These are phyloP conservation scores for Metarhizium album DNA, from an alignment of 2,329 filamentous ascomycete genomes.

Conservation along the genomic window DNA sequence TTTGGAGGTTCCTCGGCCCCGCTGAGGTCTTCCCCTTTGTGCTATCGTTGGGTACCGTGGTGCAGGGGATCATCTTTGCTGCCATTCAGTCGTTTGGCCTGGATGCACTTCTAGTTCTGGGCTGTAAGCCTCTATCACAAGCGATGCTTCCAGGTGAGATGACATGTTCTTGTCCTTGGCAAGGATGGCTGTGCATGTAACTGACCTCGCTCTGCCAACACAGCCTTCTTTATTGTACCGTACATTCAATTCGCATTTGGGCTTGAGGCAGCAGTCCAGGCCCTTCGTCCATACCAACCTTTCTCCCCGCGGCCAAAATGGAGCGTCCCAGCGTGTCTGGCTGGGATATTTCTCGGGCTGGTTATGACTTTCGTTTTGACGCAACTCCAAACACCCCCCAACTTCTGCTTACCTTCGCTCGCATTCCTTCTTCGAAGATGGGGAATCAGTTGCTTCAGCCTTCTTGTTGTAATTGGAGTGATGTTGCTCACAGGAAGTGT, in stretches of 20 bases:
- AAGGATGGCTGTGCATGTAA: not conserved
- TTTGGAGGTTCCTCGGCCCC: constrained; percentile 33
- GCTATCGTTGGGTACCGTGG: constrained; percentile 43
- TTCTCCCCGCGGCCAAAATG: constrained; percentile 51
- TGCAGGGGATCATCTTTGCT: constrained; percentile 48
- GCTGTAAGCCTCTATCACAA: constrained; percentile 44
- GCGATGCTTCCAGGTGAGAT: constrained; percentile 48
- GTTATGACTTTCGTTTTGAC: constrained; percentile 50
- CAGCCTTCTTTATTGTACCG: constrained; percentile 58
- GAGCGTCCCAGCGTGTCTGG: constrained; percentile 47
- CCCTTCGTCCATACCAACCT: constrained; percentile 41
- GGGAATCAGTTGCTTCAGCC: constrained; percentile 43
- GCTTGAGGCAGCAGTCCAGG: constrained; percentile 42
- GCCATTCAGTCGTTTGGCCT: constrained; percentile 46
- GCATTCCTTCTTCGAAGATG: constrained; percentile 57
- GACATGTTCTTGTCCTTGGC: not conserved
- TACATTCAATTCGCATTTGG: constrained; percentile 57
- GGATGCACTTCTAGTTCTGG: constrained; percentile 35
- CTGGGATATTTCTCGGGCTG: constrained; percentile 36
- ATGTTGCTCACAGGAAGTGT: constrained; percentile 39
- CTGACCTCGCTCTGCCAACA: not conserved
- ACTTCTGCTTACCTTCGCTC: constrained; percentile 55
- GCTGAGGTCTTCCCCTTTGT: constrained; percentile 45
- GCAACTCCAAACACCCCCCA: constrained; percentile 40
- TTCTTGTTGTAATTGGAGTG: constrained; percentile 40